phyloP scores from a whole-genome alignment of 1,284 basidiomycete genomes.

The Dichomitus squalens region DNA sequence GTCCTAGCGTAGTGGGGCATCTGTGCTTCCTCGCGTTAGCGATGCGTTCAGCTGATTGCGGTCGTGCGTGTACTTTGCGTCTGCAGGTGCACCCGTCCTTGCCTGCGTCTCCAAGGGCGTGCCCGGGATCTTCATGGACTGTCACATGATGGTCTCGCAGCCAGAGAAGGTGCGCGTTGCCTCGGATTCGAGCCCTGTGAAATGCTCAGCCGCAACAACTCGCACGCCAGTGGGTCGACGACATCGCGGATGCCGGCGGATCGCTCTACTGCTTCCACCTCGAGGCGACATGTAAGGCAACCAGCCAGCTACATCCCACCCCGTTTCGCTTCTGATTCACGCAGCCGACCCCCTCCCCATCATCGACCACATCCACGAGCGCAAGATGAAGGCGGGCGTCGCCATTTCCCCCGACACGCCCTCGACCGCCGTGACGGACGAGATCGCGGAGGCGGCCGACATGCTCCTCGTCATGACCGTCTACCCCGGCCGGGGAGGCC shows the following conservation, averaged over 20 bases:
- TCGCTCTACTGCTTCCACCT: constrained; percentile 96
- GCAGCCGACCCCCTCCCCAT: constrained; percentile 74
- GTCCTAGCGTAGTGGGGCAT: constrained; percentile 23
- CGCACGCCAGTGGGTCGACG: constrained; percentile 88
- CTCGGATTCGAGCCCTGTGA: not conserved
- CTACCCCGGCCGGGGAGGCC: constrained; percentile 90
- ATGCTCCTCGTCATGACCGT: constrained; percentile 99
- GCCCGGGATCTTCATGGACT: constrained; percentile 98
- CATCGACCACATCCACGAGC: constrained; percentile 74
- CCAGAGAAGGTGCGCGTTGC: constrained; percentile 75
- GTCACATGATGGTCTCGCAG: constrained; percentile 99
- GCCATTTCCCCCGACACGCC: constrained; percentile 95
- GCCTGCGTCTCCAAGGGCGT: constrained; percentile 87
- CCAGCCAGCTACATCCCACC: not conserved
- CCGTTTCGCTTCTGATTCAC: not conserved
- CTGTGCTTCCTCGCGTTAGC: not conserved
- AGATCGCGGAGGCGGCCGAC: constrained; percentile 79
- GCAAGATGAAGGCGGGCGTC: constrained; percentile 89
- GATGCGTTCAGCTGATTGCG: constrained; percentile 15
- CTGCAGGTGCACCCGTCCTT: constrained; percentile 85
- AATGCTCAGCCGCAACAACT: not conserved
- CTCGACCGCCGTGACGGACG: constrained; percentile 82
- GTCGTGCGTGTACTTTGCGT: not conserved
- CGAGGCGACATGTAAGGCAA: constrained; percentile 84
- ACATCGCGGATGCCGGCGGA: constrained; percentile 95